Conservation (phyloP, 2,329 filamentous ascomycete species). For the Epicoccum nigrum region DNA sequence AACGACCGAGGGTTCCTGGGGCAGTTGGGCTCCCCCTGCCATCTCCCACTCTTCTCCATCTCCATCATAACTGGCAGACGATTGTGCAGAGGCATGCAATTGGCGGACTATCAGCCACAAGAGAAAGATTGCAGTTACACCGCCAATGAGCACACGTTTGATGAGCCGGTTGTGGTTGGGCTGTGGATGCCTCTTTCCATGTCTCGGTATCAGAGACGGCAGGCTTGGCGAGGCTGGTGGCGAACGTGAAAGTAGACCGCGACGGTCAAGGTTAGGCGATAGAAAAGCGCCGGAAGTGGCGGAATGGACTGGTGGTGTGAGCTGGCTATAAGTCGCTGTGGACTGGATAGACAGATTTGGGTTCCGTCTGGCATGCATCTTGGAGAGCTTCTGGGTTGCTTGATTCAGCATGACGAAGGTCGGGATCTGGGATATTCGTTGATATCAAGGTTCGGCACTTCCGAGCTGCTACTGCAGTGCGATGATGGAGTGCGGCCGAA, state of each 20-base stretch:
- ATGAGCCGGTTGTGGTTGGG: constrained; percentile 61
- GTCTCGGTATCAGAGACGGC: constrained; percentile 69
- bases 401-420: constrained; percentile 45
- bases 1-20: constrained; percentile 74
- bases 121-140: constrained; percentile 54
- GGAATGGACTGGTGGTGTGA: constrained; percentile 38
- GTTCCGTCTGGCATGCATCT: constrained; percentile 56
- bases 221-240: constrained; percentile 74
- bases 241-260: constrained; percentile 70
- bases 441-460: constrained; percentile 11
- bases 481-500: constrained; percentile 18
- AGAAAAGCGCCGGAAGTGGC: constrained; percentile 46
- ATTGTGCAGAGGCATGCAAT: constrained; percentile 22
- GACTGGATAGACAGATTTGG: constrained; percentile 55
- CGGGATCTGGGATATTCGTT: constrained; percentile 5
- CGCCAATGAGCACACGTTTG: constrained; percentile 62
- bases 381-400: constrained; percentile 42
- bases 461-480: constrained; percentile 16
- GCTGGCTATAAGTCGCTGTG: constrained; percentile 43
- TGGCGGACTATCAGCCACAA: constrained; percentile 57
- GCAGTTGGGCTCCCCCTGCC: constrained; percentile 69
- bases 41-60: constrained; percentile 65
- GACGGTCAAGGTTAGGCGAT: constrained; percentile 41
- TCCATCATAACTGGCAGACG: constrained; percentile 24
- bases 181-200: constrained; percentile 65